A percentile compares a stretch with the other conserved stretches of the same genome.
Conservation (phyloP, 2,329 filamentous ascomycete genomes). For the Monosporascus sp. region DNA sequence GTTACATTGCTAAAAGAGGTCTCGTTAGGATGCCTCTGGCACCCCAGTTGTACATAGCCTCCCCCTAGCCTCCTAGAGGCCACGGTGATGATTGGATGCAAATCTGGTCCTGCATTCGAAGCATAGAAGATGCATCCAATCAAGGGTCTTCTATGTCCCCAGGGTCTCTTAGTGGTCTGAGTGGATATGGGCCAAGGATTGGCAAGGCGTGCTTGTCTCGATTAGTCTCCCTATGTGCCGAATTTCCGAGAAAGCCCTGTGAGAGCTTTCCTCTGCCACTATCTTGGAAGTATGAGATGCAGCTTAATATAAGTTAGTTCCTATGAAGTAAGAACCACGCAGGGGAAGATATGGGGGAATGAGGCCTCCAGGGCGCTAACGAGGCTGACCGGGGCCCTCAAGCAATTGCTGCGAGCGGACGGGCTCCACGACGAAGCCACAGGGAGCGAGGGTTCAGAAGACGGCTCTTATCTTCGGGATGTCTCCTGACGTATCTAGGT, state of each 20-base stretch:
- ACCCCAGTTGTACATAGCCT: neutral
- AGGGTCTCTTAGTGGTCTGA: neutral
- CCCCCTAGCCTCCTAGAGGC: neutral
- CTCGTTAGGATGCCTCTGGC: too few species aligned
- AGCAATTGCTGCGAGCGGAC: too few species aligned
- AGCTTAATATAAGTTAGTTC: neutral
- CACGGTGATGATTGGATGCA: too few species aligned
- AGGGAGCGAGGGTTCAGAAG: too few species aligned
- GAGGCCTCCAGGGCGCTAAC: neutral
- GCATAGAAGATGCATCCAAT: neutral
- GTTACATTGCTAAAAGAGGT: too few species aligned
- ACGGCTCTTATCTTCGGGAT: too few species aligned
- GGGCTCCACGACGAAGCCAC: too few species aligned
- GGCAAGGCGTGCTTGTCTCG: neutral
- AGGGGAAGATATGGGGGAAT: neutral
- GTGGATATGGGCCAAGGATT: conserved; percentile 1
- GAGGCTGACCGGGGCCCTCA: neutral
- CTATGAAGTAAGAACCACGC: neutral
- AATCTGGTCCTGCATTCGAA: too few species aligned
- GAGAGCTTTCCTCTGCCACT: neutral
- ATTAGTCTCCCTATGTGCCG: conserved; percentile 1
- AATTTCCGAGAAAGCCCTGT: neutral
- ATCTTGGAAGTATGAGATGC: neutral
- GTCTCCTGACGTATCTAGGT: too few species aligned
- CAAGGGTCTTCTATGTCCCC: neutral